Conservation (phyloP, 495 filamentous ascomycete genomes). For the Talaromyces trachyspermus region DNA sequence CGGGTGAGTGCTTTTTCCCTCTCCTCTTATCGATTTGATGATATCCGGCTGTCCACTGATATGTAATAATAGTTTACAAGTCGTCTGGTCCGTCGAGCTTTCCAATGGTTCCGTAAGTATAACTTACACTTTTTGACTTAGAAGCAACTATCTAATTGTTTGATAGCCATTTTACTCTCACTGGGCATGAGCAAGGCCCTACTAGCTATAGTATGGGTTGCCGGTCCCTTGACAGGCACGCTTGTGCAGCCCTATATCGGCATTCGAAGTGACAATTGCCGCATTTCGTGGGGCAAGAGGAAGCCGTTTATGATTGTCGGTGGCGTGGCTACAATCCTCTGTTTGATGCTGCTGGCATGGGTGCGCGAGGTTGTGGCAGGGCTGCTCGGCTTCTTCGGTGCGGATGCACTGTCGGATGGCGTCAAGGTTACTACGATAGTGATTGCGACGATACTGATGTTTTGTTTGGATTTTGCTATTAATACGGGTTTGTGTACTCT, state of each 20-base stretch:
- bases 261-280: slow-evolving; percentile 82
- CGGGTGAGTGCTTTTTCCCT: slow-evolving; percentile 42
- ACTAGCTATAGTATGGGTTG: slow-evolving; percentile 93
- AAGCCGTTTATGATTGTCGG: slow-evolving; percentile 85
- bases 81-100: slow-evolving; percentile 90
- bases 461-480: slow-evolving; percentile 82
- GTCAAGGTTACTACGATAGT: slow-evolving; percentile 57
- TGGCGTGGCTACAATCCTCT: slow-evolving; percentile 60
- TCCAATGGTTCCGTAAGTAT: slow-evolving; percentile 68
- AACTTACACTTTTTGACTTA: neutral
- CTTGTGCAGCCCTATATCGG: slow-evolving; percentile 93
- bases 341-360: slow-evolving; percentile 74
- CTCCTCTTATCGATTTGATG: too few species aligned
- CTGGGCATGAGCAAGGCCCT: slow-evolving; percentile 87
- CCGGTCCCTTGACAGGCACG: slow-evolving; percentile 76
- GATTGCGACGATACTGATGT: slow-evolving; percentile 74
- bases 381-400: slow-evolving; percentile 65
- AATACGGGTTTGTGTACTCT: slow-evolving; percentile 61
- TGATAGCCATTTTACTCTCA: slow-evolving; percentile 57
- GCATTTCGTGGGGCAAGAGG: slow-evolving; percentile 71
- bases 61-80: slow-evolving; percentile 57
- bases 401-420: slow-evolving; percentile 48
- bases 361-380: slow-evolving; percentile 68
- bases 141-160: neutral
- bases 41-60: too few species aligned